These are phyloP conservation scores for Citrus mangshanensis DNA, from an alignment of 345 rosid genomes.

Conservation along the genomic window DNA sequence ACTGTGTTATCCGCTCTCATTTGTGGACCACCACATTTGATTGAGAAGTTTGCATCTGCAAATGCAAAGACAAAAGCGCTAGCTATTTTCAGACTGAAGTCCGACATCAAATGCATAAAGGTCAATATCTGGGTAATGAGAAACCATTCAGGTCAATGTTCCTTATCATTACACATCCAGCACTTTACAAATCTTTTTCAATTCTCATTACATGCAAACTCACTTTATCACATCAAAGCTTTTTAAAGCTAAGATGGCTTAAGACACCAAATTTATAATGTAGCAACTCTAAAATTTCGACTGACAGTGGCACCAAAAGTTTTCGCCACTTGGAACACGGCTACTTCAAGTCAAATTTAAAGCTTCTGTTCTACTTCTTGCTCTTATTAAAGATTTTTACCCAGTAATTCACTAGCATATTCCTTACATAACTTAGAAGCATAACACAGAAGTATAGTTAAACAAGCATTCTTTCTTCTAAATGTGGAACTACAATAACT, in stretches of 20 bases:
- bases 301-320: not conserved
- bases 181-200: not conserved
- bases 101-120: not conserved
- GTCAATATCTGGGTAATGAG: not conserved
- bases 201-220: not conserved
- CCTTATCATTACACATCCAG: not conserved
- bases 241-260: not conserved
- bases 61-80: not conserved
- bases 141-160: not conserved
- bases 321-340: not conserved
- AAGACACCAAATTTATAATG: not conserved
- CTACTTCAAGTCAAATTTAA: not conserved
- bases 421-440: not conserved
- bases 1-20: conserved; percentile 20
- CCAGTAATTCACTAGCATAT: not conserved
- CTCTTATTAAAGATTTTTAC: not conserved
- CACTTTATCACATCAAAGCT: not conserved
- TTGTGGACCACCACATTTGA: conserved; percentile 31
- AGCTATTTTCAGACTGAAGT: not conserved
- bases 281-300: not conserved
- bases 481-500: not conserved
- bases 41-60: conserved; percentile 31
- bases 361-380: not conserved
- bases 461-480: not conserved
- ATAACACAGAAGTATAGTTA: not conserved